Percentiles rank a stretch among this genome's conserved stretches.
Evolutionary conservation across 331 rosid genomes (phyloP).

Genomic region (Cydonia oblonga): DNA sequence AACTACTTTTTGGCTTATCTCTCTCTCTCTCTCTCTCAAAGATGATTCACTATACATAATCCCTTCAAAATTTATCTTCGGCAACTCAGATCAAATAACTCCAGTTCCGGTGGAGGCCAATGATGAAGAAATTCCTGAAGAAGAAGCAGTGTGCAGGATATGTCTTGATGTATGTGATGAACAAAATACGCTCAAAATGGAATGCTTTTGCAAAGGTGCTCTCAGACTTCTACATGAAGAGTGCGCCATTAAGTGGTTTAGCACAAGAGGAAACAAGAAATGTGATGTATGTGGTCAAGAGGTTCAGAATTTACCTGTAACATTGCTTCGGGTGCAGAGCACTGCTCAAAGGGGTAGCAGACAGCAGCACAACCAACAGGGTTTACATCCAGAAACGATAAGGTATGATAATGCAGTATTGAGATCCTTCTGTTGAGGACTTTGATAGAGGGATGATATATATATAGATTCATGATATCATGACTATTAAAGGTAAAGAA

Average conservation of each 20-base stretch:
- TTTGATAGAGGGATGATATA: background rate
- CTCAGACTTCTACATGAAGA: slow-evolving; percentile 79
- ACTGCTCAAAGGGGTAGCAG: slow-evolving; percentile 36
- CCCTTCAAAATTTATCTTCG: background rate
- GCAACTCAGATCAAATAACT: slow-evolving; percentile 62
- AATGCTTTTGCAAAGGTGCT: slow-evolving; percentile 95
- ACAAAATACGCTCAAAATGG: slow-evolving; percentile 90
- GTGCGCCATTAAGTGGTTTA: slow-evolving; percentile 84
- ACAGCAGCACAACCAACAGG: slow-evolving; percentile 35
- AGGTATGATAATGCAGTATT: slow-evolving; percentile 32
- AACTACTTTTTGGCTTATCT: background rate
- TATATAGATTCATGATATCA: background rate
- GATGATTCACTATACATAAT: too few relatives aligned
- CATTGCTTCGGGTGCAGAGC: slow-evolving; percentile 69
- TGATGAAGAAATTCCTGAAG: slow-evolving; percentile 97
- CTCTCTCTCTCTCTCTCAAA: background rate
- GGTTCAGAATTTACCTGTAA: slow-evolving; percentile 88
- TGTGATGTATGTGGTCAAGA: slow-evolving; percentile 84
- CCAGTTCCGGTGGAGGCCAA: slow-evolving; percentile 46
- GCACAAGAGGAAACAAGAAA: slow-evolving; percentile 65
- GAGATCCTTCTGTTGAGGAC: background rate
- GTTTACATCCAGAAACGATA: slow-evolving; percentile 36
- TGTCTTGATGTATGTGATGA: slow-evolving; percentile 80
- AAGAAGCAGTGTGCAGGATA: slow-evolving; percentile 95
- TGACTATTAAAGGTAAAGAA: background rate